These are phyloP conservation scores for Pyrenophora teres DNA, from an alignment of 2,329 filamentous ascomycete species.

Conservation along the genomic window DNA sequence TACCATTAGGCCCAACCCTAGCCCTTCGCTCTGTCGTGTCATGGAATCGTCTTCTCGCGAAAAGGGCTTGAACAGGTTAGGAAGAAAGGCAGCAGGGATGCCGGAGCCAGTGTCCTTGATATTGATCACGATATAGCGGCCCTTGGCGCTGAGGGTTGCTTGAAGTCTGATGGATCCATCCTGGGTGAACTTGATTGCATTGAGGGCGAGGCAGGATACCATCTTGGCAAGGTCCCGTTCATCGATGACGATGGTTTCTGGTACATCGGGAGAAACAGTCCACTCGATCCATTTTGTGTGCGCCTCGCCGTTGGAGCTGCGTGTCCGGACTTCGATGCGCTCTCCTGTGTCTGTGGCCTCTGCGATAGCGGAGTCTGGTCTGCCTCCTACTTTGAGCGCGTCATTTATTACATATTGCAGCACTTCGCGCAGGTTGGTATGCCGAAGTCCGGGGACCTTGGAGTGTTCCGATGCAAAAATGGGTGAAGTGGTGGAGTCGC, in stretches of 20 bases:
- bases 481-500: constrained; percentile 36
- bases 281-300: constrained; percentile 57
- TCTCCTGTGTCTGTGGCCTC: constrained; percentile 55
- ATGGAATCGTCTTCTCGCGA: constrained; percentile 70
- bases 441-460: constrained; percentile 53
- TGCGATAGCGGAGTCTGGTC: constrained; percentile 58
- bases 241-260: constrained; percentile 62
- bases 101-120: constrained; percentile 70
- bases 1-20: constrained; percentile 72
- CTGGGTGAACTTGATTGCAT: constrained; percentile 74
- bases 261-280: constrained; percentile 57
- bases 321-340: constrained; percentile 54
- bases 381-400: constrained; percentile 57
- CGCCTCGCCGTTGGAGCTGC: constrained; percentile 51
- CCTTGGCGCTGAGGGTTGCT: constrained; percentile 57
- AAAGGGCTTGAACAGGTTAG: constrained; percentile 71
- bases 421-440: constrained; percentile 55
- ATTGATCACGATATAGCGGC: constrained; percentile 63
- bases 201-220: constrained; percentile 66
- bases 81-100: constrained; percentile 68
- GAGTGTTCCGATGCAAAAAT: constrained; percentile 47
- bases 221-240: constrained; percentile 67
- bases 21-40: constrained; percentile 68
- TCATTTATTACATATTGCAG: constrained; percentile 59
- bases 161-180: constrained; percentile 63